A percentile compares a stretch with the other conserved stretches of the same genome.
phyloP scores from a whole-genome alignment of 2,329 filamentous ascomycete species.

The Monilinia laxa region DNA sequence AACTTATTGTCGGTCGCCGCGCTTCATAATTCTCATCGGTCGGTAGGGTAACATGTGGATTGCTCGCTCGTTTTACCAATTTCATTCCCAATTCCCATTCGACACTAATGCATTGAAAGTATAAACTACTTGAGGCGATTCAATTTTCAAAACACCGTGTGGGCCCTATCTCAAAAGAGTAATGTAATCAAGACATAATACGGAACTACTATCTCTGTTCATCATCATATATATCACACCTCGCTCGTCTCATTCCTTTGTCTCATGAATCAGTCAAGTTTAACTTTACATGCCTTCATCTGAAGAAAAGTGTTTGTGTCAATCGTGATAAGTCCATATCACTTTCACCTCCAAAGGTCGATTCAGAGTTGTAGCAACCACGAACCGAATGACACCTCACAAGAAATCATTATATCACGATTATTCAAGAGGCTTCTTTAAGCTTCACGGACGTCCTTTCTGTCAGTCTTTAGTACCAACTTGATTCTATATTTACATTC shows the following conservation, averaged over 20 bases:
- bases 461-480: constrained; percentile 17
- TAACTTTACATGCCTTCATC: background rate
- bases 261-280: background rate
- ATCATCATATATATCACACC: constrained; percentile 20
- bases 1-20: constrained; percentile 19
- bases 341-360: constrained; percentile 8
- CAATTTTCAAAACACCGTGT: constrained; percentile 19
- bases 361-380: constrained; percentile 10
- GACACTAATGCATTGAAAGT: constrained; percentile 21
- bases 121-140: constrained; percentile 7
- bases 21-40: background rate
- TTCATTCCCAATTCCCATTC: constrained; percentile 9
- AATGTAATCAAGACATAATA: constrained; percentile 14
- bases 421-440: constrained; percentile 22
- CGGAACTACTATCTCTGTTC: background rate
- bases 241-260: background rate
- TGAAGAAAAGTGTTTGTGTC: background rate
- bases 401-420: constrained; percentile 19
- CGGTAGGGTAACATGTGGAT: constrained; percentile 17
- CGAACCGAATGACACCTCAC: constrained; percentile 23
- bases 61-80: constrained; percentile 11
- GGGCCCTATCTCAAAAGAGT: constrained; percentile 10
- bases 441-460: constrained; percentile 21
- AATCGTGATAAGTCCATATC: constrained; percentile 15
- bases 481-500: constrained; percentile 9